phyloP scores from a whole-genome alignment of 768 basidiomycete genomes.

The Pulveroboletus sp. region DNA sequence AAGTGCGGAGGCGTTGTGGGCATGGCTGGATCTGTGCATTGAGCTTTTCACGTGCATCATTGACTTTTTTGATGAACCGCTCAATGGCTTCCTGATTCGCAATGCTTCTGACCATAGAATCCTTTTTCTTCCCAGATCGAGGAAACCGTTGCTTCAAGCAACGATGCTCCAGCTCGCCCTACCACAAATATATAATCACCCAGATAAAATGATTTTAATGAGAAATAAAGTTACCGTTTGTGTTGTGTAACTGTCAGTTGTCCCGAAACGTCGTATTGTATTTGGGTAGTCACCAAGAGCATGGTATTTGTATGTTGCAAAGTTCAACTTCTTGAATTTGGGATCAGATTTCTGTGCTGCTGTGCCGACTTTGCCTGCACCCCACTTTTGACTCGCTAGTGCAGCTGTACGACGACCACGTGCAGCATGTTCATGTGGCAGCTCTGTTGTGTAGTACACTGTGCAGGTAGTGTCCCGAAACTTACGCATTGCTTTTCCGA shows the following conservation, averaged over 20 bases:
- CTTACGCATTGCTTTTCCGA: conserved; percentile 16
- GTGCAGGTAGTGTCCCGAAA: conserved; percentile 23
- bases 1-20: not conserved
- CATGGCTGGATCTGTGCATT: not conserved
- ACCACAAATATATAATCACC: too few species aligned
- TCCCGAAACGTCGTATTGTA: not conserved
- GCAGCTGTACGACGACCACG: not conserved
- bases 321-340: not conserved
- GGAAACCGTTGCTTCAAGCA: conserved; percentile 35
- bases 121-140: conserved; percentile 34
- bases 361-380: too few species aligned
- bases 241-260: conserved; percentile 2
- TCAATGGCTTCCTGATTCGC: conserved; percentile 21
- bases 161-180: conserved; percentile 40
- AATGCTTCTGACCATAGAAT: conserved; percentile 23
- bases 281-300: not conserved
- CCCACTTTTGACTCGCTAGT: too few species aligned
- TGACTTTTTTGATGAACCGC: conserved; percentile 15
- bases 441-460: conserved; percentile 21
- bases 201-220: too few species aligned
- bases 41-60: not conserved
- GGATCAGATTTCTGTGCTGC: not conserved
- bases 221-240: not conserved
- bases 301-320: not conserved
- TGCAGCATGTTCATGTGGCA: conserved; percentile 8